These are phyloP conservation scores for Vitis hybrid DNA, from an alignment of 177 flowering plant genomes.

Conservation along the genomic window DNA sequence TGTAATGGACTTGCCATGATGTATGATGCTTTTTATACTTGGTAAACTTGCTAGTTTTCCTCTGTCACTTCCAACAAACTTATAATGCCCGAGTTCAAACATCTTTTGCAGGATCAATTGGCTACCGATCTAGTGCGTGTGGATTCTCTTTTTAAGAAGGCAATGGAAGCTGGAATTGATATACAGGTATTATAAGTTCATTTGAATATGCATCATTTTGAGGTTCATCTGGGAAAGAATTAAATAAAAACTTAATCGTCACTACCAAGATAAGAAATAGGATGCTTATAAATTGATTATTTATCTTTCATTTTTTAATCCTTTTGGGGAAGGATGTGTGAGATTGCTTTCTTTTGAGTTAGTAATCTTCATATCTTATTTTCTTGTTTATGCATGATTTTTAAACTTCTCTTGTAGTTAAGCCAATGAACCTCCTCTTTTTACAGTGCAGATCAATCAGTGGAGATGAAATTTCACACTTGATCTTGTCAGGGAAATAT, in stretches of 20 bases:
- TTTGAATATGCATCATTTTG: background rate
- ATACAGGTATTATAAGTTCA: constrained; percentile 61
- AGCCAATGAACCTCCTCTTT: constrained; percentile 26
- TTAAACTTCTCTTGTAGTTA: background rate
- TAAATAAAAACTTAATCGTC: too few relatives aligned
- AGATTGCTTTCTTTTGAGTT: background rate
- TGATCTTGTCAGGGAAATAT: constrained; percentile 76
- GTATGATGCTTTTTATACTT: background rate
- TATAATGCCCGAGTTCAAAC: background rate
- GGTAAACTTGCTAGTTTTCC: background rate
- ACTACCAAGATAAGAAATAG: background rate
- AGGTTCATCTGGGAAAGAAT: background rate
- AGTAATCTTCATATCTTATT: background rate
- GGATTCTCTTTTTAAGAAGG: constrained; percentile 69
- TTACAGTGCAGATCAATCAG: constrained; percentile 88
- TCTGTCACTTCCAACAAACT: background rate
- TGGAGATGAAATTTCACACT: constrained; percentile 57
- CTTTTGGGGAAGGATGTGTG: background rate
- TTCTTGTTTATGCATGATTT: background rate
- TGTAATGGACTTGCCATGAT: background rate
- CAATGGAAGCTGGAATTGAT: constrained; percentile 66
- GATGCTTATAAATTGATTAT: background rate
- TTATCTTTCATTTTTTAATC: background rate
- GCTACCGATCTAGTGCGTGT: constrained; percentile 75
- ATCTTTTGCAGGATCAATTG: constrained; percentile 73